These are phyloP conservation scores for Didymellaceae sp. DNA, from an alignment of 2,329 filamentous ascomycete genomes.

Conservation along the genomic window DNA sequence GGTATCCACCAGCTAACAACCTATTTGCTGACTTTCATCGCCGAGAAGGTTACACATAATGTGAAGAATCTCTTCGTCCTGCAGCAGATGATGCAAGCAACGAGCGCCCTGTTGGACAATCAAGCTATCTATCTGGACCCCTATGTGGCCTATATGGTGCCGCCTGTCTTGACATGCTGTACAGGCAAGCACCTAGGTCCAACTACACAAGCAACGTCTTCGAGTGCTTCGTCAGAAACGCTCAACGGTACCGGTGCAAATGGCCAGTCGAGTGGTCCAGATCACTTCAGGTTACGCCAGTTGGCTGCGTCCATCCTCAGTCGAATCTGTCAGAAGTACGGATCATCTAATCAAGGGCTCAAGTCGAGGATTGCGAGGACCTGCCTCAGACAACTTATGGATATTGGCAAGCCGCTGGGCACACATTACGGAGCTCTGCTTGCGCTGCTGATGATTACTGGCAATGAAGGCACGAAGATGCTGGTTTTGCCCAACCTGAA, in stretches of 20 bases:
- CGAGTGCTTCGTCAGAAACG: constrained; percentile 56
- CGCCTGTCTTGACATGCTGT: constrained; percentile 89
- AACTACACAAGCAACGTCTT: constrained; percentile 57
- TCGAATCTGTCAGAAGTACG: constrained; percentile 81
- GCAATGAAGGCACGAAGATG: constrained; percentile 66
- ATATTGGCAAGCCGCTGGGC: constrained; percentile 79
- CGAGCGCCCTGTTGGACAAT: constrained; percentile 83
- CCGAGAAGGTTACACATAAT: constrained; percentile 93
- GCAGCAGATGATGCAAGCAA: constrained; percentile 90
- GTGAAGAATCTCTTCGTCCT: constrained; percentile 89
- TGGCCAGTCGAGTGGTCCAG: constrained; percentile 41
- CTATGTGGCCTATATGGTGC: constrained; percentile 74
- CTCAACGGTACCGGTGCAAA: constrained; percentile 43
- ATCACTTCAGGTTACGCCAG: constrained; percentile 82
- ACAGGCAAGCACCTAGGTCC: constrained; percentile 81
- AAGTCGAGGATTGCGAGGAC: constrained; percentile 90
- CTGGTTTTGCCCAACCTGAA: constrained; percentile 71
- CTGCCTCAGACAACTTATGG: constrained; percentile 89
- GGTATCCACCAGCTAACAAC: constrained; percentile 94
- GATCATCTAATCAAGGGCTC: constrained; percentile 78
- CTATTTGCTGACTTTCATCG: constrained; percentile 95
- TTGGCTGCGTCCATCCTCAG: constrained; percentile 82
- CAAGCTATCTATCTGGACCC: constrained; percentile 76
- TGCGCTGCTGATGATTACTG: constrained; percentile 80
- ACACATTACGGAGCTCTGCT: constrained; percentile 89